These are phyloP conservation scores for Syzygium jambos DNA, from an alignment of 345 rosid species.

Conservation along the genomic window DNA sequence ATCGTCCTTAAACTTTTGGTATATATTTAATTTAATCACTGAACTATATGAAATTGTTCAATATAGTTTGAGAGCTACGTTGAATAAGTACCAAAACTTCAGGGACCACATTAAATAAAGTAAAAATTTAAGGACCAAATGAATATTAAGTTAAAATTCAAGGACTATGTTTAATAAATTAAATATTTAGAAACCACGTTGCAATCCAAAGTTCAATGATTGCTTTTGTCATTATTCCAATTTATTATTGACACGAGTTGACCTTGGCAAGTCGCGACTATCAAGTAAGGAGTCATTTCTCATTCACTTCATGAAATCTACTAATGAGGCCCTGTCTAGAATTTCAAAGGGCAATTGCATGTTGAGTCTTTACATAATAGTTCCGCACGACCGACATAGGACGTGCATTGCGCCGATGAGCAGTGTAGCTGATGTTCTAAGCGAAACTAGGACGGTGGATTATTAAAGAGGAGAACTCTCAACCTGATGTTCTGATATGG, in stretches of 20 bases:
- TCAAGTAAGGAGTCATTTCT: background rate
- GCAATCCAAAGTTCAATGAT: too few species aligned
- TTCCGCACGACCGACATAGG: background rate
- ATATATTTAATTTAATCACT: too few species aligned
- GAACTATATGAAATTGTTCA: too few species aligned
- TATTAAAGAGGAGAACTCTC: background rate
- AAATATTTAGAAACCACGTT: too few species aligned
- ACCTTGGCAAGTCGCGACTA: background rate
- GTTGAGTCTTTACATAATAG: background rate
- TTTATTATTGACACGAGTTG: background rate
- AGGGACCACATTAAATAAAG: too few species aligned
- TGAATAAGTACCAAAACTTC: too few species aligned
- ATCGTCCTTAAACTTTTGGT: too few species aligned
- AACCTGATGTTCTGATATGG: background rate
- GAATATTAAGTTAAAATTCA: too few species aligned
- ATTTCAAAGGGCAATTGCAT: background rate
- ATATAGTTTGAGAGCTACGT: too few species aligned
- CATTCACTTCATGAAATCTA: background rate
- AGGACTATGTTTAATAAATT: too few species aligned
- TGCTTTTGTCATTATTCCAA: too few species aligned
- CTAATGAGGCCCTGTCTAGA: background rate
- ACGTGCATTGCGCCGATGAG: accelerated
- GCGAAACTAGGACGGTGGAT: background rate
- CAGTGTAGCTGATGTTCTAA: background rate
- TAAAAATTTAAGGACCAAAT: too few species aligned